Evolutionary conservation across 352 stramenopile genomes (phyloP).

Genomic region (Phytophthora pluvialis): DNA sequence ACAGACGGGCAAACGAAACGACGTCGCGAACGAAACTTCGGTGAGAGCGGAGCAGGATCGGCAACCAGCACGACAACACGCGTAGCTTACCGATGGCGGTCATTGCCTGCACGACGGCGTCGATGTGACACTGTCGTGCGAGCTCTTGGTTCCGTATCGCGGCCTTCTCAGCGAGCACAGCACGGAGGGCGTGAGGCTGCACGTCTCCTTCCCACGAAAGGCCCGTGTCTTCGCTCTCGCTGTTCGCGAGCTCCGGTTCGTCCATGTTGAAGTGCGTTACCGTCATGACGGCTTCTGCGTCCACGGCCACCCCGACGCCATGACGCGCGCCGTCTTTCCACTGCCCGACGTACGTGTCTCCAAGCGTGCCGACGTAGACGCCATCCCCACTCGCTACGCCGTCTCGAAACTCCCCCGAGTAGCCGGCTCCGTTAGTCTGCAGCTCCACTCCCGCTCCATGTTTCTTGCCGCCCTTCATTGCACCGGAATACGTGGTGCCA

Average conservation of each 20-base stretch:
- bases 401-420: conserved; percentile 43
- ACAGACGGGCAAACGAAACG: conserved; percentile 5
- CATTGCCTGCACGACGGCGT: conserved; percentile 39
- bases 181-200: conserved; percentile 37
- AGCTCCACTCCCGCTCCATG: conserved; percentile 51
- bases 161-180: conserved; percentile 45
- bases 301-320: conserved; percentile 46
- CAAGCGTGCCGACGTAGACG: conserved; percentile 51
- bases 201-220: conserved; percentile 25
- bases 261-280: conserved; percentile 40
- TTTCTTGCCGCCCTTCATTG: conserved; percentile 42
- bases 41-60: conserved; percentile 14
- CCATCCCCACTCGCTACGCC: conserved; percentile 44
- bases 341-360: conserved; percentile 49
- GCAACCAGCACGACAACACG: conserved; percentile 13
- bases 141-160: conserved; percentile 46
- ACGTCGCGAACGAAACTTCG: conserved; percentile 21
- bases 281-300: conserved; percentile 35
- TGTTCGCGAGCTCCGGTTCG: conserved; percentile 12
- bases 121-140: conserved; percentile 41
- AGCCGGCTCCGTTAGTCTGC: conserved; percentile 46
- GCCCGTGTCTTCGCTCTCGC: not conserved
- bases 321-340: conserved; percentile 48
- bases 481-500: conserved; percentile 45
- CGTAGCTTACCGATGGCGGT: conserved; percentile 34